Percentiles rank a stretch among this genome's conserved stretches.
phyloP scores from a whole-genome alignment of 2,329 filamentous ascomycete species.

The Diaporthe ilicicola region DNA sequence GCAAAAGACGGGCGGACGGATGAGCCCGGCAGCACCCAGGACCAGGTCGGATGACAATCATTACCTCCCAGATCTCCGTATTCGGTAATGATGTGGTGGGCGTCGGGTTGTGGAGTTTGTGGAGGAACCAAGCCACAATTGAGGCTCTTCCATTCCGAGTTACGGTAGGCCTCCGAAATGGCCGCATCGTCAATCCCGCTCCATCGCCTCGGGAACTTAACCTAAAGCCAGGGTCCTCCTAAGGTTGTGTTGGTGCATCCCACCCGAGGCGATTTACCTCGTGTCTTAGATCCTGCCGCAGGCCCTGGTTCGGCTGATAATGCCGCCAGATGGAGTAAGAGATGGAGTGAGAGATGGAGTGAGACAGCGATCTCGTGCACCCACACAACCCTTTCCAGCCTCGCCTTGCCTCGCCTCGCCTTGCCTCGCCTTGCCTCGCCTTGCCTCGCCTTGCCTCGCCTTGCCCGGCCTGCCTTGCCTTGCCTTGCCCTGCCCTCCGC shows the following conservation, averaged over 20 bases:
- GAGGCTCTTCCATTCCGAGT: conserved; percentile 32
- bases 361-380: conserved; percentile 21
- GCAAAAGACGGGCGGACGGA: conserved; percentile 19
- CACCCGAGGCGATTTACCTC: neutral
- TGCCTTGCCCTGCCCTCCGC: neutral
- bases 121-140: conserved; percentile 27
- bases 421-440: neutral
- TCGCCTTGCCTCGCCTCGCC: neutral
- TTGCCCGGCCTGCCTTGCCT: neutral
- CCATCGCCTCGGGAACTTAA: conserved; percentile 5
- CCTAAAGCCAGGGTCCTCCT: conserved; percentile 1
- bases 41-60: conserved; percentile 7
- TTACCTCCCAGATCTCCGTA: conserved; percentile 14
- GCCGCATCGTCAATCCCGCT: conserved; percentile 26
- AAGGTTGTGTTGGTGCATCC: neutral
- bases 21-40: conserved; percentile 10
- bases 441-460: neutral
- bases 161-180: conserved; percentile 31
- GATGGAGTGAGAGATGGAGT: conserved; percentile 22
- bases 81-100: conserved; percentile 22
- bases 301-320: conserved; percentile 26
- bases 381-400: conserved; percentile 6
- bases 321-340: conserved; percentile 15
- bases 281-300: conserved; percentile 25
- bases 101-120: conserved; percentile 25